Conservation (phyloP, 2,329 filamentous ascomycete species). For the Curvularia eragrostidis region DNA sequence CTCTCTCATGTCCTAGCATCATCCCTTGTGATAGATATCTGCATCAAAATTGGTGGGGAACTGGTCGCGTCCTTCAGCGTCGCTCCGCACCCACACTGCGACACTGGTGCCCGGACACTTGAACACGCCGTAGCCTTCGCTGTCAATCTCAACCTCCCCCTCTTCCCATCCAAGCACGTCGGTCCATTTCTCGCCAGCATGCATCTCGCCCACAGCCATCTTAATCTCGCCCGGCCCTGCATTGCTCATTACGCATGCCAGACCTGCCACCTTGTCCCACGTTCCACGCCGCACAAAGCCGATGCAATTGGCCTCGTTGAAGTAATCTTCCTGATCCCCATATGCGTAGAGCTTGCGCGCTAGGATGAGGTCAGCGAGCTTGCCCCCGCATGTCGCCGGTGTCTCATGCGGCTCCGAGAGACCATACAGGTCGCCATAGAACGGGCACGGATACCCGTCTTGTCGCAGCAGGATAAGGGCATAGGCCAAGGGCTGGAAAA, state of each 20-base stretch:
- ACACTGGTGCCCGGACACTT: conserved; percentile 58
- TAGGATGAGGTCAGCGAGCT: conserved; percentile 65
- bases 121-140: conserved; percentile 66
- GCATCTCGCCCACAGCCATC: conserved; percentile 67
- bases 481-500: conserved; percentile 76
- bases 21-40: conserved; percentile 40
- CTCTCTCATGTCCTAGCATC: conserved; percentile 10
- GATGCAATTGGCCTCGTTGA: conserved; percentile 65
- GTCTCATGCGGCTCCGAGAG: conserved; percentile 62
- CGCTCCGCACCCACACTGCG: conserved; percentile 66
- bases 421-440: conserved; percentile 74
- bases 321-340: conserved; percentile 69
- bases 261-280: conserved; percentile 57
- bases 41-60: conserved; percentile 47
- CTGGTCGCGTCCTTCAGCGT: conserved; percentile 56
- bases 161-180: conserved; percentile 65
- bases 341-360: conserved; percentile 72
- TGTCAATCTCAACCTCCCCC: conserved; percentile 64
- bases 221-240: conserved; percentile 54
- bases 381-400: conserved; percentile 60
- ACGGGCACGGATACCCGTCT: conserved; percentile 70
- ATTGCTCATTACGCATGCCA: conserved; percentile 60
- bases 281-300: conserved; percentile 66
- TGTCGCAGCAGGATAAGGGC: conserved; percentile 71
- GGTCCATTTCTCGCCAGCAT: conserved; percentile 68